These are phyloP conservation scores for Smittium mucronatum DNA, from an alignment of 371 early-diverging fungal genomes.

Conservation along the genomic window DNA sequence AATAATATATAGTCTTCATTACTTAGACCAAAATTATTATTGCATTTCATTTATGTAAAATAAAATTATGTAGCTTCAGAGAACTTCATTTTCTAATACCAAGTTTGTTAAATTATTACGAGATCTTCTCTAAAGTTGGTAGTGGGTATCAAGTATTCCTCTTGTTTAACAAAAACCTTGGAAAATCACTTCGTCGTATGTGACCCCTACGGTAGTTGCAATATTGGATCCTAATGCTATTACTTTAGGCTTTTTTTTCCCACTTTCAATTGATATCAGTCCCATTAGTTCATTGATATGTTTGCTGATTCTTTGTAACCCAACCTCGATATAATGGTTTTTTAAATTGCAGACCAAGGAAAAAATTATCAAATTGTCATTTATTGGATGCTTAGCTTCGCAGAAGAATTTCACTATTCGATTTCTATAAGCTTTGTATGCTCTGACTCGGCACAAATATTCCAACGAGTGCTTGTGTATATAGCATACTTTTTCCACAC, in stretches of 20 bases:
- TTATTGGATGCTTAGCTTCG: neutral
- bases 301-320: neutral
- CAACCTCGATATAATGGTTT: neutral
- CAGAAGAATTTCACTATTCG: neutral
- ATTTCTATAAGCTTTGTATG: neutral
- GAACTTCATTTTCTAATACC: neutral
- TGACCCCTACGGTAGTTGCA: neutral
- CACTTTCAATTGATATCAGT: neutral
- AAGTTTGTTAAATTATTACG: neutral
- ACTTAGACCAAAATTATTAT: too few relatives aligned
- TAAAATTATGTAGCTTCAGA: neutral
- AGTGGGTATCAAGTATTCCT: neutral
- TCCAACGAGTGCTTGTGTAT: neutral
- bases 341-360: neutral
- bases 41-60: neutral
- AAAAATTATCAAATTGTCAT: neutral
- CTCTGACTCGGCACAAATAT: neutral
- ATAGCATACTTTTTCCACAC: neutral
- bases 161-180: neutral
- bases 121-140: neutral
- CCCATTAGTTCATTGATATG: neutral
- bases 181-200: neutral
- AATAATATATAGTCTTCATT: too few relatives aligned
- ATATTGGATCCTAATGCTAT: neutral
- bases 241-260: neutral